A percentile compares a stretch with the other conserved stretches of the same genome.
Evolutionary conservation across 495 filamentous ascomycete species (phyloP).

Genomic region (Thozetella sp.): DNA sequence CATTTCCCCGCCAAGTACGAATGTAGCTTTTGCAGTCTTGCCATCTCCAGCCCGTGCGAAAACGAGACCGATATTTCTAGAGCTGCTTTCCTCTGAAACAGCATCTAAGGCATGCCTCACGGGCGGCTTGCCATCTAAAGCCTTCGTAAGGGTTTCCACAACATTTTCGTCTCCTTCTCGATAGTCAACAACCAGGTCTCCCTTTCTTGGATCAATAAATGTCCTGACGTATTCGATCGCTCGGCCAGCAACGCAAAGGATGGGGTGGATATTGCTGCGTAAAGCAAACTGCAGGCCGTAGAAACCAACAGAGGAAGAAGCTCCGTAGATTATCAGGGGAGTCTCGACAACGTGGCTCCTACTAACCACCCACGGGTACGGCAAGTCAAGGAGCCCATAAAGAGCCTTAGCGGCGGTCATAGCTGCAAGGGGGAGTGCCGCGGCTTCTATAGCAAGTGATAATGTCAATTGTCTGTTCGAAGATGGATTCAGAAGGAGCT

Average conservation of each 20-base stretch:
- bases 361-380: constrained; percentile 61
- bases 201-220: constrained; percentile 63
- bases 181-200: constrained; percentile 75
- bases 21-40: constrained; percentile 45
- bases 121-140: constrained; percentile 27
- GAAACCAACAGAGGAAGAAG: constrained; percentile 64
- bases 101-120: constrained; percentile 61
- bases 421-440: constrained; percentile 72
- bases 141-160: constrained; percentile 49
- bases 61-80: constrained; percentile 44
- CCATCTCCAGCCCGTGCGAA: constrained; percentile 53
- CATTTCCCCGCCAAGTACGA: constrained; percentile 49
- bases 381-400: constrained; percentile 59
- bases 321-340: constrained; percentile 66
- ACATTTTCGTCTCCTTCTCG: constrained; percentile 60
- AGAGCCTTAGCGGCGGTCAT: constrained; percentile 73
- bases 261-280: constrained; percentile 70
- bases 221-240: constrained; percentile 56
- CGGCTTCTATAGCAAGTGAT: constrained; percentile 51
- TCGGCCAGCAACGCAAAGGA: constrained; percentile 70
- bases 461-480: constrained; percentile 3
- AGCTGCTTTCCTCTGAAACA: constrained; percentile 53
- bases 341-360: constrained; percentile 22
- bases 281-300: constrained; percentile 69
- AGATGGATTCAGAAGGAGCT: neutral